Evolutionary conservation across 441 rosid genomes (phyloP), one percentile per base, ranked within the genome.

Genomic region (Populus trichocarpa): DNA sequence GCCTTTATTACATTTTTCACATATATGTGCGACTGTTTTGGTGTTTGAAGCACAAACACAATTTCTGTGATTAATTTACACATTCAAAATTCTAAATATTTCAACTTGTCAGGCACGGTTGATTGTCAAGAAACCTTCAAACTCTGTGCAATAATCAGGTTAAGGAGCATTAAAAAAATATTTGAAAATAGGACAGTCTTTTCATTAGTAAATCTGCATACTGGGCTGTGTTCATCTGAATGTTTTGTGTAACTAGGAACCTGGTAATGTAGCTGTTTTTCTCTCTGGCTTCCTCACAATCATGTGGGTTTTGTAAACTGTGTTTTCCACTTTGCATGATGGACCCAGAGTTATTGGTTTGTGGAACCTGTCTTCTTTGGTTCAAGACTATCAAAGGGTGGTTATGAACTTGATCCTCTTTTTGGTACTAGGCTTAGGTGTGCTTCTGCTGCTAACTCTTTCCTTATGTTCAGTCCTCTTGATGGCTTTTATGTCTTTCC

Each of bases 401-500:
- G 50, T 42, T 3, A 12, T 42, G 50, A 42, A 42, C 50, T 42
- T 42, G 14, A 42, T 3, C 50, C 14, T 11, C 14, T 10, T 42
- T 42, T 42, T 3, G 50, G 50, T 42, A 3, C 14, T 42, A 42
- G 50, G 50, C 14, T 10, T 42, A 42, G 50, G 50, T 11, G 1
- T 42, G 50, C 14, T 10, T 42, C 66, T 8, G 66, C 20, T 69
- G 25, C 14, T 6, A 4, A 8, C 9, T 30, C 46, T 57, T 65
- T 23, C 4, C 13, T 12, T 46, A 20, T 50, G 20, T 25, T 67
- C 14, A 25, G 18, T 46, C 33, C 8, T 75, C 35, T 50, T 72
- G 57, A 42, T 72, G 53, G 26, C 61, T 14, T 67, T 40, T 74
- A 7, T 77, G 9, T 75, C 66, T 38, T 3, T 67, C 80, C 92